These are phyloP conservation scores for Monosporascus ibericus DNA, from an alignment of 2,329 filamentous ascomycete species.

Conservation along the genomic window DNA sequence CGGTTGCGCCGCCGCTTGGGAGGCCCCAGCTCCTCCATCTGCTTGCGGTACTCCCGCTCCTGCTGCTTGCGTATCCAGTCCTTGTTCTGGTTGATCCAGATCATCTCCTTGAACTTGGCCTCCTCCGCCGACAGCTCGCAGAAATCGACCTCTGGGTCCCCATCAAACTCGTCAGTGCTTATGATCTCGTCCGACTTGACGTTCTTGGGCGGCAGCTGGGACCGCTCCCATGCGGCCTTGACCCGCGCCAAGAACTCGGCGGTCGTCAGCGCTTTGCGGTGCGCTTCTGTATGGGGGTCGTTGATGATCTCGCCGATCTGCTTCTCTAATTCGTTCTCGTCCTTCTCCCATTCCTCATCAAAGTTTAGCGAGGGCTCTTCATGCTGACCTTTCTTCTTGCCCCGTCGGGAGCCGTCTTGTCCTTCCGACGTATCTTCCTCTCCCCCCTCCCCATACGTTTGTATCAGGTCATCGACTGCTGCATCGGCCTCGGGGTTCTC, in stretches of 20 bases:
- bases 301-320: slow-evolving; percentile 67
- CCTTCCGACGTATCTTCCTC: slow-evolving; percentile 9
- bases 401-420: slow-evolving; percentile 14
- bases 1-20: slow-evolving; percentile 52
- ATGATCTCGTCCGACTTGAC: slow-evolving; percentile 60
- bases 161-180: slow-evolving; percentile 75
- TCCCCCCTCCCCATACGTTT: slow-evolving; percentile 28
- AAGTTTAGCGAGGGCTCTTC: slow-evolving; percentile 43
- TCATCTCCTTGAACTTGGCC: slow-evolving; percentile 74
- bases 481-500: slow-evolving; percentile 32
- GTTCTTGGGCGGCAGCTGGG: slow-evolving; percentile 39
- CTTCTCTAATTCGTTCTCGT: slow-evolving; percentile 59
- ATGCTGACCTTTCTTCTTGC: slow-evolving; percentile 18
- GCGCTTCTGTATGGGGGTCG: slow-evolving; percentile 48
- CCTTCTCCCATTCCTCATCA: slow-evolving; percentile 55
- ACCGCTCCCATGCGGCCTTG: slow-evolving; percentile 45
- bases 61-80: slow-evolving; percentile 87
- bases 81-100: slow-evolving; percentile 94
- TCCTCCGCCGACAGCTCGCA: slow-evolving; percentile 72
- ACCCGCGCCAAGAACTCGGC: slow-evolving; percentile 50
- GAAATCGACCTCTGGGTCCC: slow-evolving; percentile 80
- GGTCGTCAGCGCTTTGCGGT: slow-evolving; percentile 52
- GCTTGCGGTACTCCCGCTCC: slow-evolving; percentile 71
- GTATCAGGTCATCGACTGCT: slow-evolving; percentile 36
- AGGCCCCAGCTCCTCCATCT: slow-evolving; percentile 46